Percentiles rank a stretch among this genome's conserved stretches.
Conservation (phyloP, 1,284 basidiomycete genomes). For the Trichosporon sp. region DNA sequence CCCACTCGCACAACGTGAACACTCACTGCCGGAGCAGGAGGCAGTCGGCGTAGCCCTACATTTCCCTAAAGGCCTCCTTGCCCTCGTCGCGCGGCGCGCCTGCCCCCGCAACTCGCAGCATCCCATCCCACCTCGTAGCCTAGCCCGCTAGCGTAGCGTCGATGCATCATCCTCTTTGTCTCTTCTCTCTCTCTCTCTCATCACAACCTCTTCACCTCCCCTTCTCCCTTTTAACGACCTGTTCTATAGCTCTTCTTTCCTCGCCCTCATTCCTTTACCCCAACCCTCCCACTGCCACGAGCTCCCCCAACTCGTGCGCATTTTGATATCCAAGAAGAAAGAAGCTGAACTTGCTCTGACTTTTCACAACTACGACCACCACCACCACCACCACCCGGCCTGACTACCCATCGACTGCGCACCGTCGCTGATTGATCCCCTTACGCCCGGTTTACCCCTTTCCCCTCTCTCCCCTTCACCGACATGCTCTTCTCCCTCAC, state of each 20-base stretch:
- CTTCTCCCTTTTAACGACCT: neutral
- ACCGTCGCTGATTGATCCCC: neutral
- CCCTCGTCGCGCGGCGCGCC: neutral
- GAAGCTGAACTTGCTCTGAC: constrained; percentile 1
- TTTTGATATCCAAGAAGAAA: neutral
- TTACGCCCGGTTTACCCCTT: no score
- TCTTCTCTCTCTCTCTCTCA: neutral
- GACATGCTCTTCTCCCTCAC: constrained; percentile 4
- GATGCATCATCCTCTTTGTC: neutral
- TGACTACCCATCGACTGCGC: no score
- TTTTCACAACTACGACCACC: neutral
- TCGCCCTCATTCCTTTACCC: neutral
- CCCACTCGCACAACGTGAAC: neutral
- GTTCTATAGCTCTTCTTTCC: neutral
- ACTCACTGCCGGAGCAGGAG: no score
- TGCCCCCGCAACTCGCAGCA: no score
- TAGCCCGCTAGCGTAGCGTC: no score
- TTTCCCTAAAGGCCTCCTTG: no score
- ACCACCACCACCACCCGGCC: no score
- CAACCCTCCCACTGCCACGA: neutral
- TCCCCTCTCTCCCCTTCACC: neutral
- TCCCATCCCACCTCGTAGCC: no score
- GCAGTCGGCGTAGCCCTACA: neutral
- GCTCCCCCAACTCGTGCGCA: no score
- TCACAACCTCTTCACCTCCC: neutral